Base-by-base conservation (phyloP, 2,329 filamentous ascomycete genomes). In the Cladophialophora psammophila region DNA sequence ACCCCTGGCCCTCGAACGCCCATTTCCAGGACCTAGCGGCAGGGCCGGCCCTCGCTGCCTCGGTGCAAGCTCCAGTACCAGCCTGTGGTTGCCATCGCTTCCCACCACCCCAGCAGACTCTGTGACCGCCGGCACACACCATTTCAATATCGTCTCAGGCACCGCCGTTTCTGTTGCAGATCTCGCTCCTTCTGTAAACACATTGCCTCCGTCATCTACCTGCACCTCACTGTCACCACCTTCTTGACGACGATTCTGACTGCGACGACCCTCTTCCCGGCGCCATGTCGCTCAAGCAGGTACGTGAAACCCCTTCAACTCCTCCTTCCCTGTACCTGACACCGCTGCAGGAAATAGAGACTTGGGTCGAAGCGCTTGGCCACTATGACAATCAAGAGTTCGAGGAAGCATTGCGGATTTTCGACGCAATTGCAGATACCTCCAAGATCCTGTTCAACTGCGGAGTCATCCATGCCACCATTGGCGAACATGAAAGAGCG, bases 401-500 rank as follows among this genome's bases (percentile, higher is more conserved):
- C 80, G 94, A 98, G 76, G 91, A 94, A 72, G 89, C 95, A 34
- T 82, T 98, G 70, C 87, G 85, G 74, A 88, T 91, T 68, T 98
- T 99, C 77, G 91, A 92, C 70, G 87, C 85, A 73, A 97, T 99
- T 75, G 86, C 91, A 69, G 95, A 98, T 78, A 99, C 95, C 0
- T 97, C 95, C 74, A 98, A 97, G 84, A 99, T 99, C 70, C 85
- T 97, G 69, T 99, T 99, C 85, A 99, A 99, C 77, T 96, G 94
- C 80, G 95, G 95, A 73, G 94, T 99, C 45, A 98, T 99, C 74
- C 92, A 97, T 83, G 95, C 95, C 45, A 98, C 95, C 0, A 85
- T 99, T 18, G 95, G 95, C 73, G 93, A 98, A 78, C 95, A 99
- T 80, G 91, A 94, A 78, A 93, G 93, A 84, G 95, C 95, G 76